These are phyloP conservation scores for Rhinocladiella similis DNA, from an alignment of 2,329 filamentous ascomycete species.

Conservation along the genomic window DNA sequence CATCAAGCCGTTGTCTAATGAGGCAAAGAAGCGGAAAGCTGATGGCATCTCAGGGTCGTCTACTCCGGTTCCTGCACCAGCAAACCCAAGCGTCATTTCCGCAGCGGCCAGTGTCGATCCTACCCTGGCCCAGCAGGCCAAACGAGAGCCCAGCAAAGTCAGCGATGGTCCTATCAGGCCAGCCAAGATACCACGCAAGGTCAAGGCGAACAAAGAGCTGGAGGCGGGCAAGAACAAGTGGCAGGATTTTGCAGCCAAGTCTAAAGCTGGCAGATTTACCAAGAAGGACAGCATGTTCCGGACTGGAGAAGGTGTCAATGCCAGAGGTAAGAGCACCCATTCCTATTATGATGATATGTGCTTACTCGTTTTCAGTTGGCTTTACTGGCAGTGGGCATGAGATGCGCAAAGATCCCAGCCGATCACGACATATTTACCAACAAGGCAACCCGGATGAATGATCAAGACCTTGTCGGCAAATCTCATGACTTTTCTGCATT, in stretches of 20 bases:
- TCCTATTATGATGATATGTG: slow-evolving; percentile 7
- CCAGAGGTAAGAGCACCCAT: slow-evolving; percentile 65
- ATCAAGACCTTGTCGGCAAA: neutral
- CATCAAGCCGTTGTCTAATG: slow-evolving; percentile 73
- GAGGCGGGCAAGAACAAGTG: slow-evolving; percentile 91
- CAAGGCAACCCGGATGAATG: slow-evolving; percentile 61
- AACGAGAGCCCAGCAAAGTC: slow-evolving; percentile 64
- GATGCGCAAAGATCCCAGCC: slow-evolving; percentile 88
- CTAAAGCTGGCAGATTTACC: slow-evolving; percentile 59
- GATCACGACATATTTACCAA: slow-evolving; percentile 83
- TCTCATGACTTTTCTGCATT: neutral
- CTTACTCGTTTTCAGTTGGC: slow-evolving; percentile 64
- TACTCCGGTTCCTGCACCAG: slow-evolving; percentile 42
- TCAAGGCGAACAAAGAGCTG: slow-evolving; percentile 88
- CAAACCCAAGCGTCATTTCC: slow-evolving; percentile 60
- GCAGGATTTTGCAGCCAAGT: slow-evolving; percentile 86
- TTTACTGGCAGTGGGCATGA: slow-evolving; percentile 93
- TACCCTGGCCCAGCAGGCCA: slow-evolving; percentile 63
- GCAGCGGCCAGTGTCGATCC: slow-evolving; percentile 67
- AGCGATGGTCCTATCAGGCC: slow-evolving; percentile 60
- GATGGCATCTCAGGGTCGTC: slow-evolving; percentile 66
- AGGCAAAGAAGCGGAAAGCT: slow-evolving; percentile 78
- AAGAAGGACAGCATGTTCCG: slow-evolving; percentile 98
- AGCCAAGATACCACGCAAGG: slow-evolving; percentile 69
- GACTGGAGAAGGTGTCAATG: slow-evolving; percentile 81